Percentiles rank a stretch among this genome's conserved stretches.
These are phyloP conservation scores for Tieghemiomyces parasiticus DNA, from an alignment of 192 early-diverging fungal species.

Conservation along the genomic window DNA sequence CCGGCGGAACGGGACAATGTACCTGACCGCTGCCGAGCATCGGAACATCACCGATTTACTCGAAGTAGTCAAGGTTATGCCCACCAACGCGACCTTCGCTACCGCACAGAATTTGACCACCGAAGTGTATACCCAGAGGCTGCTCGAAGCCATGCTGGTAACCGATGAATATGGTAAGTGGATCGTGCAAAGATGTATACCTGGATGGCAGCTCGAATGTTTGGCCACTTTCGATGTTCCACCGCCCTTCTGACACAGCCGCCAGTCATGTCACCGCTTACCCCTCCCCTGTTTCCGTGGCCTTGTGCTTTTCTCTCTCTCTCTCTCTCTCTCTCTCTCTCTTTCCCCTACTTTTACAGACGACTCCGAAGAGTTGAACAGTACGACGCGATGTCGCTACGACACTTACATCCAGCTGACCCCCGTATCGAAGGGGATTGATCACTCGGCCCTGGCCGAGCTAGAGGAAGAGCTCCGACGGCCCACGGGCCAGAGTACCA, in stretches of 20 bases:
- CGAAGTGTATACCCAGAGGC: slow-evolving; percentile 11
- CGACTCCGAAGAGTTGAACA: neutral
- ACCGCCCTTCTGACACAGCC: too few species aligned
- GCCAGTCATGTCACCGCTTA: too few species aligned
- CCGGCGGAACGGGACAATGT: slow-evolving; percentile 14
- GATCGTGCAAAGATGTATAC: neutral
- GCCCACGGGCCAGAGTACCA: slow-evolving; percentile 1
- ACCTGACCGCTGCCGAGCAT: slow-evolving; percentile 15
- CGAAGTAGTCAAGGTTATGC: slow-evolving; percentile 16
- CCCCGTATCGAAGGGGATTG: neutral
- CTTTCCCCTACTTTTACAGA: too few species aligned
- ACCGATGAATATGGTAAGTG: slow-evolving; percentile 11
- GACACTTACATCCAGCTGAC: neutral
- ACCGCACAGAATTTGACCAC: slow-evolving; percentile 14
- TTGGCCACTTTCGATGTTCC: too few species aligned
- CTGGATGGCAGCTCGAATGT: too few species aligned
- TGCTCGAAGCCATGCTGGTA: slow-evolving; percentile 13
- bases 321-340: too few species aligned
- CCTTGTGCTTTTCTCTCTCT: too few species aligned
- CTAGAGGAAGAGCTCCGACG: slow-evolving; percentile 7
- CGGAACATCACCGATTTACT: slow-evolving; percentile 14
- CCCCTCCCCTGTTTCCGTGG: too few species aligned
- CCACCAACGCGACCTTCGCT: slow-evolving; percentile 14
- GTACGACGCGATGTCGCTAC: neutral
- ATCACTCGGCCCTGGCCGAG: neutral